Base-by-base conservation (phyloP, 2,329 filamentous ascomycete genomes). In the Bipolaris cookei region DNA sequence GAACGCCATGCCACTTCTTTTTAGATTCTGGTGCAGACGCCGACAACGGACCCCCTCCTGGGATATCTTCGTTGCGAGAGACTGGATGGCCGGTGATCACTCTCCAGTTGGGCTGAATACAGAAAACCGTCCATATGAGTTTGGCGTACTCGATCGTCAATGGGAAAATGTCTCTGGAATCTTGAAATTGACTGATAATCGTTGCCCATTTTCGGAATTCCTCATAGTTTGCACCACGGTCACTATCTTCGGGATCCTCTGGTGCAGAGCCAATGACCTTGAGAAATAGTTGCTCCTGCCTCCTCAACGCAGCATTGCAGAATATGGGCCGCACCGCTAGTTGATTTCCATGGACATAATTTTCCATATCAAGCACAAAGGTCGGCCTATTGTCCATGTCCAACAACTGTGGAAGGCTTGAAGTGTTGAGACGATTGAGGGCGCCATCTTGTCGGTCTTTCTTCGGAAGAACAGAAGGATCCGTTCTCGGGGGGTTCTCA, bases 141-240 rank as follows among this genome's bases (percentile, higher is more conserved):
- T 59, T 64, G 16, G 62, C 54, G 38, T 70, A 70, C 4, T 78
- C 46, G 42, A 79, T 75, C 6, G 77, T 78, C 0, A 79, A 71
- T 0, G 80, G 80, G 39, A 78, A 81, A 3, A 81, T 73, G 51
- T 82, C 80, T 56, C 75, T 74, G 2, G 78, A 79, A 49, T 80
- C 78, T 44, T 81, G 78, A 53, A 79, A 78, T 4, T 69, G 72
- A 4, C 77, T 81, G 14, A 78, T 69, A 0, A 78, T 71, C 0
- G 77, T 78, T 0, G 76, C 76, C 80, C 80, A 82, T 1, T 50
- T 59, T 45, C 65, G 75, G 59, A 82, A 82, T 0, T 76, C 72
- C 0, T 67, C 53, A 51, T 79, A 78, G 18, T 66, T 61, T 28
- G 65, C 51, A 8, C 62, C 45, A 11, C 47, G 23, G 14, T 53